Evolutionary conservation across 306 rosid species (phyloP).

Genomic region (Pachyrhizus erosus): DNA sequence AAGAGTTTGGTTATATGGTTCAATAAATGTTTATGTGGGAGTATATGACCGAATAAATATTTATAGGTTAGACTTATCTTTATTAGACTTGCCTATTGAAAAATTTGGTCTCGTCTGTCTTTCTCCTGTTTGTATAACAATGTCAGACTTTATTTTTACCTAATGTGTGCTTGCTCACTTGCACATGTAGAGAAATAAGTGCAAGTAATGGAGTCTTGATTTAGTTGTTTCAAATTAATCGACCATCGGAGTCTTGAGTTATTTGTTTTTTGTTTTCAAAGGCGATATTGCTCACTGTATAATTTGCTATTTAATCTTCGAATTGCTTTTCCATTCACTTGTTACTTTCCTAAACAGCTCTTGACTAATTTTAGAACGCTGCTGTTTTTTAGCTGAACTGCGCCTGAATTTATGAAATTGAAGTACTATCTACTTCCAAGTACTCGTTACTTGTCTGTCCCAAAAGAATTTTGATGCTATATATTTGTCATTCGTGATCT

Average conservation of each 20-base stretch:
- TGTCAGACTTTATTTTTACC: background rate
- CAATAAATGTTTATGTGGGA: conserved; percentile 30
- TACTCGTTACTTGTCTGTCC: too few species aligned
- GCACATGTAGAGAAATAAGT: conserved; percentile 1
- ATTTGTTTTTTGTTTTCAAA: background rate
- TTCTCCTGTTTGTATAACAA: conserved; percentile 23
- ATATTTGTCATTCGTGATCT: background rate
- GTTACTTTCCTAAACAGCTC: background rate
- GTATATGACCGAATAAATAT: conserved; percentile 36
- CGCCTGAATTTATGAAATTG: background rate
- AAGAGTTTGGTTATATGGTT: conserved; percentile 28
- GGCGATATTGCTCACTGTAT: background rate
- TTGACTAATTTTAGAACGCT: background rate
- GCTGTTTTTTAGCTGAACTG: background rate
- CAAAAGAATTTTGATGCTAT: background rate
- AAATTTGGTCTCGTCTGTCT: conserved; percentile 20
- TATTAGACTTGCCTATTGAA: conserved; percentile 26
- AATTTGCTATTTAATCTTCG: background rate
- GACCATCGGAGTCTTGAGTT: background rate
- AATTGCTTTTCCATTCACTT: background rate
- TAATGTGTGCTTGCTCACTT: conserved; percentile 30
- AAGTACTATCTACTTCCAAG: background rate
- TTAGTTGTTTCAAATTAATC: background rate
- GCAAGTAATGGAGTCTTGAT: background rate
- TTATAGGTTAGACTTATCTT: conserved; percentile 6